phyloP scores from a whole-genome alignment of 495 filamentous ascomycete species.

The Astrothelium macrocarpum region DNA sequence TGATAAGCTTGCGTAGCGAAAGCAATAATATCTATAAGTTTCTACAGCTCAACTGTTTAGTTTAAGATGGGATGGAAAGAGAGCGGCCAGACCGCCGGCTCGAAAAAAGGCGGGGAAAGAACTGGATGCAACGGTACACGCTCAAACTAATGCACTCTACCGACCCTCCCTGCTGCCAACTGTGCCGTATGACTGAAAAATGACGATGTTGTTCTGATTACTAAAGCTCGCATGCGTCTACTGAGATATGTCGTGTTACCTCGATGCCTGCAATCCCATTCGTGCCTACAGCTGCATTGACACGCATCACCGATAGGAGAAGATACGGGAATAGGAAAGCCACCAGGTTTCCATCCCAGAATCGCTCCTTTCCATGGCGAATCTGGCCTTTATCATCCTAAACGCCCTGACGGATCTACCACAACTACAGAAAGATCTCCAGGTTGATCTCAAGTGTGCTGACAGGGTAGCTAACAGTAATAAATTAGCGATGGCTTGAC shows the following conservation, averaged over 20 bases:
- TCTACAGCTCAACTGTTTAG: not conserved
- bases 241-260: no score
- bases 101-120: not conserved
- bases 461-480: slow-evolving; percentile 61
- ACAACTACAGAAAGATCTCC: slow-evolving; percentile 71
- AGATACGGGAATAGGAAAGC: no score
- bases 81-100: not conserved
- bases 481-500: slow-evolving; percentile 5
- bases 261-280: no score
- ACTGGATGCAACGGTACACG: slow-evolving; percentile 2
- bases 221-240: not conserved
- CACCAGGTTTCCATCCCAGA: no score
- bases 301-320: no score
- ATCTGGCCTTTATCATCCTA: no score
- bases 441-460: slow-evolving; percentile 94
- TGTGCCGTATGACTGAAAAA: not conserved
- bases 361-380: no score
- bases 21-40: not conserved
- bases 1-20: not conserved
- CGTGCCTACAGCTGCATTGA: not conserved
- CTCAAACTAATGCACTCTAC: not conserved
- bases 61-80: not conserved
- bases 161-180: not conserved
- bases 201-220: not conserved
- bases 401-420: not conserved